A percentile compares a stretch with the other conserved stretches of the same genome.
These are phyloP conservation scores for Magnolia officinalis DNA, from an alignment of 164 flowering plant genomes.

Conservation along the genomic window DNA sequence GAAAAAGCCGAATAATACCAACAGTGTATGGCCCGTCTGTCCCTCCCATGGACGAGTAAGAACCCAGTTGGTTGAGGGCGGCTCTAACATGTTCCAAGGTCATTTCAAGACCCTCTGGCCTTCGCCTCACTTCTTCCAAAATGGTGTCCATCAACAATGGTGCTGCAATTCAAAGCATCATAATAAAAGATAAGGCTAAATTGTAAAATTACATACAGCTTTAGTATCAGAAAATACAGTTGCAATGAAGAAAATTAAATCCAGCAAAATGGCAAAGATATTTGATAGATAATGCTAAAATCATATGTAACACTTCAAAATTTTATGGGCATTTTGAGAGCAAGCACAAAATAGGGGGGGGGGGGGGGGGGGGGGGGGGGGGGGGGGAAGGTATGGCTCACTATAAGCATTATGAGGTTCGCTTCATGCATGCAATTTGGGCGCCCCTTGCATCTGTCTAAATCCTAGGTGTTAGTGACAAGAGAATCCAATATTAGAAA, in stretches of 20 bases:
- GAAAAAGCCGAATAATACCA: slow-evolving; percentile 34
- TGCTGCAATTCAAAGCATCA: slow-evolving; percentile 40
- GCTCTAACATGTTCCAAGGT: slow-evolving; percentile 62
- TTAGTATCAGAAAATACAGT: too few species aligned
- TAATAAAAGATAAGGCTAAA: background rate
- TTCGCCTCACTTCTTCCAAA: slow-evolving; percentile 68
- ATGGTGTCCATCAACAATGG: slow-evolving; percentile 57
- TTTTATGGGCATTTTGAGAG: too few species aligned
- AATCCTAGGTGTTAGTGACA: too few species aligned
- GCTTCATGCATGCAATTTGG: too few species aligned
- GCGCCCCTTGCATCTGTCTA: too few species aligned
- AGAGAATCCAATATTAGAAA: too few species aligned
- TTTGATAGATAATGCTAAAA: background rate
- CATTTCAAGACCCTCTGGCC: slow-evolving; percentile 62
- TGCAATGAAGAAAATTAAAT: background rate
- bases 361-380: too few species aligned
- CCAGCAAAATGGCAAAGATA: background rate
- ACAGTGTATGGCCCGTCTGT: slow-evolving; percentile 47
- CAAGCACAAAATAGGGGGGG: too few species aligned
- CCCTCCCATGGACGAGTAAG: slow-evolving; percentile 29
- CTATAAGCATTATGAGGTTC: too few species aligned
- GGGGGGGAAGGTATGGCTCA: too few species aligned
- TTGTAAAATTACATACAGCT: too few species aligned
- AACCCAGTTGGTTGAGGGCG: slow-evolving; percentile 54
- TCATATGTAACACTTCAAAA: too few species aligned